phyloP scores from a whole-genome alignment of 164 flowering plant species.

The Magnolia sinica region DNA sequence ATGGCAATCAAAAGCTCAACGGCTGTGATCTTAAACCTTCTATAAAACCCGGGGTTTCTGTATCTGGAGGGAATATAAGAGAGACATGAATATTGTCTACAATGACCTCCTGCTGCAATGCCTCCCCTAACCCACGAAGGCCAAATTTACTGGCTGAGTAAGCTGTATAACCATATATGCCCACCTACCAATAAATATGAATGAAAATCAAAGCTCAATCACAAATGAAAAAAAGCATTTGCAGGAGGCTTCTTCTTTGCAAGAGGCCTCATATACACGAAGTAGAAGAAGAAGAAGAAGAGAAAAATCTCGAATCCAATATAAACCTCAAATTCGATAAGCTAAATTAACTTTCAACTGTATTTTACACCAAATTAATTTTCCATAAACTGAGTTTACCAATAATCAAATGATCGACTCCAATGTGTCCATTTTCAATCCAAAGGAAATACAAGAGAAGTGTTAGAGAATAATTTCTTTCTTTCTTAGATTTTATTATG shows the following conservation, averaged over 20 bases:
- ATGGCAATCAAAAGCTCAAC: not conserved
- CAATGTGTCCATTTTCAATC: too few relatives aligned
- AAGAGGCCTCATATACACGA: not conserved
- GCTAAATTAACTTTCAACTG: too few relatives aligned
- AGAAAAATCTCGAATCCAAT: not conserved
- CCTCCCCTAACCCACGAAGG: constrained; percentile 80
- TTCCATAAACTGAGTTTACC: too few relatives aligned
- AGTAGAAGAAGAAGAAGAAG: not conserved
- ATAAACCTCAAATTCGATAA: too few relatives aligned
- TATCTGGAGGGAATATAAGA: constrained; percentile 87
- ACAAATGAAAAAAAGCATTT: not conserved
- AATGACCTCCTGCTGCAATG: constrained; percentile 77
- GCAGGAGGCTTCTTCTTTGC: not conserved
- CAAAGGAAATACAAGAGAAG: too few relatives aligned
- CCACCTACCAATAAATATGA: constrained; percentile 34
- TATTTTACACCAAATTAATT: too few relatives aligned
- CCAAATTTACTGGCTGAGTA: constrained; percentile 92
- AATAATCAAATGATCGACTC: too few relatives aligned
- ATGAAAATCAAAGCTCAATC: constrained; percentile 9
- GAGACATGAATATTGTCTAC: constrained; percentile 77
- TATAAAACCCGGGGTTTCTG: constrained; percentile 79
- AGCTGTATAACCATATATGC: constrained; percentile 79
- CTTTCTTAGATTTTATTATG: too few relatives aligned
- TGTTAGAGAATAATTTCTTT: too few relatives aligned
- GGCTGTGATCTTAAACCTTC: constrained; percentile 45